Evolutionary conservation across 2,329 filamentous ascomycete genomes (phyloP).

Genomic region (Fusarium hainanense): DNA sequence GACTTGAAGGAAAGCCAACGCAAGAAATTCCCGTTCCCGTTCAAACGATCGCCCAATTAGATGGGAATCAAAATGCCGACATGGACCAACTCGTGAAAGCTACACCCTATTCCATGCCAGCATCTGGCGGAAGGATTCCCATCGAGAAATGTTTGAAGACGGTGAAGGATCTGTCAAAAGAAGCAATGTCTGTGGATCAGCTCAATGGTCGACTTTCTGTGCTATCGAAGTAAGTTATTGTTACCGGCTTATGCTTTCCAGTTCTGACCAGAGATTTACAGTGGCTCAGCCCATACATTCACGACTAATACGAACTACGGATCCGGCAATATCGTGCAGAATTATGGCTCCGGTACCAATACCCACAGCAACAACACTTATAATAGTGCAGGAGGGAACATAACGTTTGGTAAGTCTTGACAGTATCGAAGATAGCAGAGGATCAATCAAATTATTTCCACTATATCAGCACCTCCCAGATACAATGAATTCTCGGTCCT

Average conservation of each 20-base stretch:
- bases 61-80: accelerated
- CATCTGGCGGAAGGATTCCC: accelerated
- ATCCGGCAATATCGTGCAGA: neutral
- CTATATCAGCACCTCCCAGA: accelerated
- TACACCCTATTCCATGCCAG: accelerated
- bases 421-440: neutral
- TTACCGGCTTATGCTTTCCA: accelerated
- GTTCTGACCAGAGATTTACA: accelerated
- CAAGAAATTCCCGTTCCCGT: accelerated
- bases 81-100: no score
- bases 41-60: accelerated
- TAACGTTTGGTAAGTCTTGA: neutral
- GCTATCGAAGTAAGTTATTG: neutral
- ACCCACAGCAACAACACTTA: no score
- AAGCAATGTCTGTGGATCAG: accelerated
- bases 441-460: neutral
- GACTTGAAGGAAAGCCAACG: accelerated
- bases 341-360: neutral
- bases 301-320: neutral
- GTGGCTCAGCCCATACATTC: neutral
- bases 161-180: neutral
- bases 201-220: neutral
- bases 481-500: accelerated
- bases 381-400: no score
- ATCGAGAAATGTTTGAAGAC: neutral